phyloP scores from a whole-genome alignment of 192 early-diverging fungal genomes.

The Chytriomyces sp. region DNA sequence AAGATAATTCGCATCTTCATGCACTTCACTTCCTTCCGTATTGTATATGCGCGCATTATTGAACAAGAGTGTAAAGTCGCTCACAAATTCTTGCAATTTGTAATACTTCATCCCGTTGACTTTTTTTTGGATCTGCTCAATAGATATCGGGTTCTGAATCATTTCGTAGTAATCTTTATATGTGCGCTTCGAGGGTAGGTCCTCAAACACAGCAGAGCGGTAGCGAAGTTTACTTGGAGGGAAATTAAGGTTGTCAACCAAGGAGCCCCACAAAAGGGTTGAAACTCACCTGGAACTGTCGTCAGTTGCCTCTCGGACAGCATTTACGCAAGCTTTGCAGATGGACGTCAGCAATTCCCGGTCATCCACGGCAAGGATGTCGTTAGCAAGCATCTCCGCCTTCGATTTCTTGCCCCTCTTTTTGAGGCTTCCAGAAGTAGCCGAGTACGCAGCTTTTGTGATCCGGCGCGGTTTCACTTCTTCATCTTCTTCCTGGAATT shows the following conservation, averaged over 20 bases:
- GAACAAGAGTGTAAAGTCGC: conserved; percentile 81
- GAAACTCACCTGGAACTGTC: not conserved
- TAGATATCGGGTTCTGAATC: conserved; percentile 76
- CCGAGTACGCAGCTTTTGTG: not conserved
- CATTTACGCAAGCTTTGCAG: conserved; percentile 38
- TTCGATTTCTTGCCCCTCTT: conserved; percentile 30
- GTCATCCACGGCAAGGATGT: not conserved
- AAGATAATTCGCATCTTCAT: conserved; percentile 65
- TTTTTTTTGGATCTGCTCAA: conserved; percentile 75
- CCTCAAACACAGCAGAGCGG: conserved; percentile 64
- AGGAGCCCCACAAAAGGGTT: not conserved
- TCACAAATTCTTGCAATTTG: conserved; percentile 69
- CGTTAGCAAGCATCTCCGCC: conserved; percentile 26
- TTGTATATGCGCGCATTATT: conserved; percentile 91
- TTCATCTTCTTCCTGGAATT: conserved; percentile 34
- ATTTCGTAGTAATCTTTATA: conserved; percentile 84
- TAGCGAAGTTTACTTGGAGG: conserved; percentile 7
- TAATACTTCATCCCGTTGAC: conserved; percentile 57
- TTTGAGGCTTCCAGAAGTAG: conserved; percentile 13
- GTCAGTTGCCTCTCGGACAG: conserved; percentile 37
- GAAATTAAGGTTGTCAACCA: not conserved
- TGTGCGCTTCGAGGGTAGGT: conserved; percentile 67
- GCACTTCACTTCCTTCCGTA: conserved; percentile 80
- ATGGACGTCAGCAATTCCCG: conserved; percentile 25
- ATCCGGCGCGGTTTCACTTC: not conserved